Base-by-base conservation (phyloP, 306 rosid genomes). In the Inga leiocalycina region DNA sequence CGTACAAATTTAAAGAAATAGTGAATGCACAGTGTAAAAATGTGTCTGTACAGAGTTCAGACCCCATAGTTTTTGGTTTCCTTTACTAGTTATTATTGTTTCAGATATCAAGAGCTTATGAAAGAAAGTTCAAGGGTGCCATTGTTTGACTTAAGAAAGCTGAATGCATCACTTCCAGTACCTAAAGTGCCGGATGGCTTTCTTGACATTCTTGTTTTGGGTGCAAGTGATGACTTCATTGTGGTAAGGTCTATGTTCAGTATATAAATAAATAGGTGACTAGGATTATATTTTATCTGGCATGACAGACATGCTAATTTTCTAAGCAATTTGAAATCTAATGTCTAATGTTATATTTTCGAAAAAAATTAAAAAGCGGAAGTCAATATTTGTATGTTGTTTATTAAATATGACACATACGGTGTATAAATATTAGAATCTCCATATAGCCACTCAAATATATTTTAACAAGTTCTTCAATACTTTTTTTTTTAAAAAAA, bases 101-200 rank as follows among this genome's bases (percentile, higher is more conserved):
- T 80, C 87, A 94, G 98, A 66, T 94, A 93, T 86, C 98, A 94
- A 84, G 93, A 85, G 78, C 92, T 91, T 52, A 94, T 94, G 97
- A 93, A 89, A 88, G 94, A 90, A 87, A 94, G 98, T 86, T 93
- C 97, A n/a, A 91, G 98, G 86, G 77, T 92, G 91, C 97, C 98
- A 69, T 88, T 94, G 77, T 93, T 94, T 88, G 97, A 94, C 86
- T 89, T 94, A 70, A 88, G 90, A 83, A 94, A 93, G 88, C 87
- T 94, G 90, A 94, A 93, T 84, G 94, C 97, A 70, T 87, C 94
- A 5, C 98, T 94, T 79, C 98, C 98, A 4, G 97, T 94, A 56
- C 90, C 98, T 87, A 87, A 91, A 3, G 86, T 79, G 43, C 85
- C 93, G 69, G 83, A 90, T 56, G 65, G 81, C 49, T 85, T 91